These are phyloP conservation scores for Sphaerulina musiva DNA, from an alignment of 2,329 filamentous ascomycete genomes.

Conservation along the genomic window DNA sequence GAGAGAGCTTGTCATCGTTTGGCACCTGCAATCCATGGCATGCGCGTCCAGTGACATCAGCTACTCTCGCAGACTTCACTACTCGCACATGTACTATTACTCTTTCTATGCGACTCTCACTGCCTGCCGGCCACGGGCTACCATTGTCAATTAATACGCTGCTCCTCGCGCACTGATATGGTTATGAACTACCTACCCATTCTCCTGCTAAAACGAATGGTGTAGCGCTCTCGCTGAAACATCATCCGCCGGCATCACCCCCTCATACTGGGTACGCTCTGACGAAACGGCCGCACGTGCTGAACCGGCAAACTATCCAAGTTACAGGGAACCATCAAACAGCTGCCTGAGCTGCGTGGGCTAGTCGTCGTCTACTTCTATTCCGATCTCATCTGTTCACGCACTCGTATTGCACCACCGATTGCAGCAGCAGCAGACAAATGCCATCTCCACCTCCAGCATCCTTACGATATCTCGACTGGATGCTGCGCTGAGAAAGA, in stretches of 20 bases:
- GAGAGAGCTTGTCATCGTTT: slow-evolving; percentile 2
- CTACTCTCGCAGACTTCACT: neutral
- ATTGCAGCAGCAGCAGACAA: slow-evolving; percentile 4
- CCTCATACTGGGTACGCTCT: neutral
- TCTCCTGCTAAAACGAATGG: neutral
- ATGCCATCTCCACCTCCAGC: slow-evolving; percentile 1
- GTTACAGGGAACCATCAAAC: slow-evolving; percentile 10
- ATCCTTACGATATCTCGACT: neutral
- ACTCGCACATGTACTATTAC: neutral
- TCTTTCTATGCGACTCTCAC: neutral
- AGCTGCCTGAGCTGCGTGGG: slow-evolving; percentile 8
- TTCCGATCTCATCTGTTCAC: neutral
- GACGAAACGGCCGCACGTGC: slow-evolving; percentile 10
- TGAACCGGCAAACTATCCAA: neutral
- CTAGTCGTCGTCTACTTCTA: neutral
- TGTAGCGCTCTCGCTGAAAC: slow-evolving; percentile 4
- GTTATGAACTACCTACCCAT: slow-evolving; percentile 1
- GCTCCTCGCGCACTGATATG: neutral
- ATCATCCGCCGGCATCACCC: slow-evolving; percentile 4
- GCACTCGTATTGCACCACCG: neutral
- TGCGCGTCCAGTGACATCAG: neutral
- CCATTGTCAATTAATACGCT: neutral
- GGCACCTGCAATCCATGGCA: neutral
- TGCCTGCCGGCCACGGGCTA: neutral
- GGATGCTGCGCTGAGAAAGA: slow-evolving; percentile 7